Evolutionary conservation across 768 basidiomycete species (phyloP).

Genomic region (Kwoniella newhampshirensis): DNA sequence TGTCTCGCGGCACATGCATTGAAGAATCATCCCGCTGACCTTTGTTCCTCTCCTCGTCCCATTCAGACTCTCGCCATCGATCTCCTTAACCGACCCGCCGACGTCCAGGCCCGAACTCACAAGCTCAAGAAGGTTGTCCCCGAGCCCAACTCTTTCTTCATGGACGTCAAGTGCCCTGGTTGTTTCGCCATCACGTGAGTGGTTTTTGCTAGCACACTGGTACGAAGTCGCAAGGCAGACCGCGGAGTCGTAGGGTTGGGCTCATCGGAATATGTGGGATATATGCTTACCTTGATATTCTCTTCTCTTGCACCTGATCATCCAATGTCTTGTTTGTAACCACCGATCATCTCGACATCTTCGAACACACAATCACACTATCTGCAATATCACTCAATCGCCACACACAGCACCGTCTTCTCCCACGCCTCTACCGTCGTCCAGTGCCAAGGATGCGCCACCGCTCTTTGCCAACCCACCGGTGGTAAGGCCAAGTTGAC

Average conservation of each 20-base stretch:
- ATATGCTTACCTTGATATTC: not conserved
- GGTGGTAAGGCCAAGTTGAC: slow-evolving; percentile 97
- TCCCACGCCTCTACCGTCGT: slow-evolving; percentile 99
- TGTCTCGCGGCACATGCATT: too few relatives aligned
- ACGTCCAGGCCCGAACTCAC: slow-evolving; percentile 84
- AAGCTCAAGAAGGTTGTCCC: slow-evolving; percentile 99
- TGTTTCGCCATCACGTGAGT: slow-evolving; percentile 56
- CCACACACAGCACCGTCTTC: slow-evolving; percentile 88
- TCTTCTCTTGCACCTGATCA: not conserved
- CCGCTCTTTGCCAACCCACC: slow-evolving; percentile 94
- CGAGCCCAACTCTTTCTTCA: slow-evolving; percentile 97
- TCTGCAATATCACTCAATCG: not conserved
- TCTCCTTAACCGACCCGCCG: slow-evolving; percentile 90
- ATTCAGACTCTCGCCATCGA: slow-evolving; percentile 89
- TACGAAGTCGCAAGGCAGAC: too few relatives aligned
- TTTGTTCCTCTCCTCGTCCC: not conserved
- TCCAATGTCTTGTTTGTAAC: not conserved
- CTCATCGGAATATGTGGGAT: not conserved
- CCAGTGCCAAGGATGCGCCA: slow-evolving; percentile 85
- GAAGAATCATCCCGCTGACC: too few relatives aligned
- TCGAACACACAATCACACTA: not conserved
- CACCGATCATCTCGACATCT: not conserved
- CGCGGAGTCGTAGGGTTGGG: too few relatives aligned
- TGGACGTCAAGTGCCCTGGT: slow-evolving; percentile 98
- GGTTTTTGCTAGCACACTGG: not conserved